phyloP scores from a whole-genome alignment of 2,329 filamentous ascomycete species.

The Pseudocercospora fijiensis region DNA sequence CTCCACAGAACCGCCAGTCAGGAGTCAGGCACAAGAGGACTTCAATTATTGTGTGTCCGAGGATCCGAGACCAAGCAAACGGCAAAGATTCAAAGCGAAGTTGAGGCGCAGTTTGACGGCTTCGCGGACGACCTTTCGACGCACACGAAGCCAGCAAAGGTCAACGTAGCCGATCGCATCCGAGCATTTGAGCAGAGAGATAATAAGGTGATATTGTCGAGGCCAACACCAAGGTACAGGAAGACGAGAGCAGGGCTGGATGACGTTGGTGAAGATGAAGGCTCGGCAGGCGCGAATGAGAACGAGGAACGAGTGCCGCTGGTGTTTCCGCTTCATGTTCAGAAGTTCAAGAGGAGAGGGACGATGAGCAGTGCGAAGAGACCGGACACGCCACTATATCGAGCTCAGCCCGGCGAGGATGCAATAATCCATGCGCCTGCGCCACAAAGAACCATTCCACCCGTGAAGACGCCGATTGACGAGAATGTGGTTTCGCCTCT shows the following conservation, averaged over 20 bases:
- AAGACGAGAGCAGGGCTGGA: constrained; percentile 4
- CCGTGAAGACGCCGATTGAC: constrained; percentile 14
- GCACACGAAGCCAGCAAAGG: constrained; percentile 3
- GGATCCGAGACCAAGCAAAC: not conserved
- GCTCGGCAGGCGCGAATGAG: not conserved
- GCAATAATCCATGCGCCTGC: constrained; percentile 28
- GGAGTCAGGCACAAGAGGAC: constrained; percentile 17
- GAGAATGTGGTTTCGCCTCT: not conserved
- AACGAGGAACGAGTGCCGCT: constrained; percentile 19
- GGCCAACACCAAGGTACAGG: constrained; percentile 5
- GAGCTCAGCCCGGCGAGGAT: constrained; percentile 24
- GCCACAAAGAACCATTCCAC: constrained; percentile 24
- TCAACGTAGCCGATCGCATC: constrained; percentile 26
- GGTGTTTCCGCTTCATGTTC: constrained; percentile 34
- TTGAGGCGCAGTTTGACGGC: constrained; percentile 20
- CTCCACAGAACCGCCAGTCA: constrained; percentile 15
- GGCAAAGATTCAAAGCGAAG: constrained; percentile 9
- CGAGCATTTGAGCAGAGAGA: constrained; percentile 22
- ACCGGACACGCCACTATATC: constrained; percentile 31
- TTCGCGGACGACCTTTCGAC: constrained; percentile 13
- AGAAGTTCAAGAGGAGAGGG: constrained; percentile 28
- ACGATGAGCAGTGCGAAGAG: constrained; percentile 25
- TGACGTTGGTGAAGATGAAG: not conserved
- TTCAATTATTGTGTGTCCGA: not conserved
- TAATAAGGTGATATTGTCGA: constrained; percentile 1